Conservation (phyloP, 148 eudicot species). For the Cornus controversa region DNA sequence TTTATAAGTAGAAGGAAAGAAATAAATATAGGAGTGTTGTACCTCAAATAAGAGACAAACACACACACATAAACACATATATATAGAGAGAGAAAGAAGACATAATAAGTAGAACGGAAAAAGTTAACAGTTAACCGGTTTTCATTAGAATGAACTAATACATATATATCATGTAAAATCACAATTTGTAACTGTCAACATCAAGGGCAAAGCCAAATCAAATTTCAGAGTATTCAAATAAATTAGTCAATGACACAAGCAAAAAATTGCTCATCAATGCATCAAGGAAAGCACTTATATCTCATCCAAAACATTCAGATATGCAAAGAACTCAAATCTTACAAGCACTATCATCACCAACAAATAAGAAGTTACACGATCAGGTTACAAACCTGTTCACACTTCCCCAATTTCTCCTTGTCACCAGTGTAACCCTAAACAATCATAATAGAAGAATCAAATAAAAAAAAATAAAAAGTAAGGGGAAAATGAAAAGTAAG, state of each 20-base stretch:
- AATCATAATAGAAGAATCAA: slow-evolving; percentile 15
- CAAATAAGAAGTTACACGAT: neutral
- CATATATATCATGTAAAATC: too few species aligned
- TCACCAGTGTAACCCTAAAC: slow-evolving; percentile 79
- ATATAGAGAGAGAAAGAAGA: too few species aligned
- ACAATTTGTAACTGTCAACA: too few species aligned
- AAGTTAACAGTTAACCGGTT: too few species aligned
- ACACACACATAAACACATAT: too few species aligned
- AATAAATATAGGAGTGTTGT: too few species aligned
- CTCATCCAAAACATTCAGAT: slow-evolving; percentile 6
- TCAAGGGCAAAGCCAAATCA: neutral
- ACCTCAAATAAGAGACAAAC: too few species aligned
- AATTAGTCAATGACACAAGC: too few species aligned
- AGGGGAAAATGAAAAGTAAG: neutral
- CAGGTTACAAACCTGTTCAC: slow-evolving; percentile 77
- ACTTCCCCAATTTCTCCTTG: slow-evolving; percentile 77
- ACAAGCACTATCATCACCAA: neutral
- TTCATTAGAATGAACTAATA: too few species aligned
- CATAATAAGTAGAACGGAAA: too few species aligned
- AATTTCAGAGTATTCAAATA: neutral
- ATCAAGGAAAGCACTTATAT: neutral
- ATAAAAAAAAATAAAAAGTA: neutral
- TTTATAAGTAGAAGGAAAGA: too few species aligned
- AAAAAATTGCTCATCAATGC: too few species aligned
- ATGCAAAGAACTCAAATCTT: slow-evolving; percentile 9